A percentile compares a stretch with the other conserved stretches of the same genome.
phyloP scores from a whole-genome alignment of 78 protist genomes.

The Speleostelium caveatum region DNA sequence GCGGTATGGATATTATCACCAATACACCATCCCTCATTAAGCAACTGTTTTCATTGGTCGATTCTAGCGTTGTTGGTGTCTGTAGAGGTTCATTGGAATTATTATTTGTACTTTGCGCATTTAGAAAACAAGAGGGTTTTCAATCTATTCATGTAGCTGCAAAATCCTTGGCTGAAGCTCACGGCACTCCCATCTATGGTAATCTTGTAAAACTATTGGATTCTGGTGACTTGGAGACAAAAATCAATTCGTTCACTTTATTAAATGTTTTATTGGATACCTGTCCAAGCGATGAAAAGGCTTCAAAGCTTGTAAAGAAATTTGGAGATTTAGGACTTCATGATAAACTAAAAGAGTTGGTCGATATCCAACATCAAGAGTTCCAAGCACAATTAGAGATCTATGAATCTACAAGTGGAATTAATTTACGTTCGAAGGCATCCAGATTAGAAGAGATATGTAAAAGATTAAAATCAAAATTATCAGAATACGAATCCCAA shows the following conservation, averaged over 20 bases:
- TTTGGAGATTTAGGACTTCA: constrained; percentile 61
- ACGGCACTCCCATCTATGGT: constrained; percentile 5
- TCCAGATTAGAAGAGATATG: constrained; percentile 54
- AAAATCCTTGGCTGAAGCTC: constrained; percentile 22
- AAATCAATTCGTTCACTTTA: constrained; percentile 59
- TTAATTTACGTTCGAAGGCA: constrained; percentile 41
- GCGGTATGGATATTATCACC: constrained; percentile 73
- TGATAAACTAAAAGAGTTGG: constrained; percentile 28
- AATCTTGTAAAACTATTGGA: constrained; percentile 47
- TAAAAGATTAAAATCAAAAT: constrained; percentile 26
- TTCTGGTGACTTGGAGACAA: constrained; percentile 60
- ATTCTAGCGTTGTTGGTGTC: constrained; percentile 62
- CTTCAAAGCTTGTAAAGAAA: constrained; percentile 25
- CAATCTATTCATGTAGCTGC: constrained; percentile 69
- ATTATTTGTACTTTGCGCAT: constrained; percentile 54
- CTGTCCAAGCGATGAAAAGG: constrained; percentile 55
- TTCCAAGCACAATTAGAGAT: constrained; percentile 70
- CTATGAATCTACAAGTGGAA: constrained; percentile 43
- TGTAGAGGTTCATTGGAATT: constrained; percentile 67
- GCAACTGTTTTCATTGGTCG: constrained; percentile 49
- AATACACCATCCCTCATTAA: constrained; percentile 65
- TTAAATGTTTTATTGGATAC: constrained; percentile 47
- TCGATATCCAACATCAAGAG: constrained; percentile 46
- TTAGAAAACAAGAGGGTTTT: constrained; percentile 68
- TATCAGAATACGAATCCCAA: constrained; percentile 58